A percentile compares a stretch with the other conserved stretches of the same genome.
phyloP scores from a whole-genome alignment of 306 rosid species.

The Rubus parviflorus region DNA sequence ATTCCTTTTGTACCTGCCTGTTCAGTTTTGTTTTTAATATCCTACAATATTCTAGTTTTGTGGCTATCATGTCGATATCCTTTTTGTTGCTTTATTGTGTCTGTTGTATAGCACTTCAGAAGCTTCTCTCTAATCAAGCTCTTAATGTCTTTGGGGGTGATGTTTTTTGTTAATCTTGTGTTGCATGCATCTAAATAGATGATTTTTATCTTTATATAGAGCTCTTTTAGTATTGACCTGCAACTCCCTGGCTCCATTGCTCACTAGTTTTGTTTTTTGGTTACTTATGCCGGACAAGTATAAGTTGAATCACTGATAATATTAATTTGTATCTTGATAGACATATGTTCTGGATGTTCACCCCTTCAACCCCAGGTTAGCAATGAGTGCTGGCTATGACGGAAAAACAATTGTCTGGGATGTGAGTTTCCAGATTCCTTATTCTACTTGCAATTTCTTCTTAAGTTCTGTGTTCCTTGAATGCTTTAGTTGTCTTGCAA shows the following conservation, averaged over 20 bases:
- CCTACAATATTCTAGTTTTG: background rate
- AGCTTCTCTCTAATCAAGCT: background rate
- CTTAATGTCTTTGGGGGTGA: background rate
- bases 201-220: background rate
- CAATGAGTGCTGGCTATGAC: constrained; percentile 99
- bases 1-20: background rate
- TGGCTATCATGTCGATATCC: background rate
- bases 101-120: background rate
- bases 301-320: constrained; percentile 23
- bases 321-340: constrained; percentile 44
- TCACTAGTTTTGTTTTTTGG: background rate
- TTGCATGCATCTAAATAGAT: background rate
- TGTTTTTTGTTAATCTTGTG: background rate
- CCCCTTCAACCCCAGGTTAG: constrained; percentile 97
- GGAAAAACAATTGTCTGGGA: constrained; percentile 99
- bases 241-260: background rate
- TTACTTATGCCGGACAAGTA: background rate
- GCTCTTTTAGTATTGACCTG: background rate
- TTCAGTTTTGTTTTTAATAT: background rate
- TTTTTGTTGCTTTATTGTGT: background rate
- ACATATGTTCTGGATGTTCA: constrained; percentile 99
- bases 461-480: constrained; percentile 21
- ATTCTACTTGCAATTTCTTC: constrained; percentile 20
- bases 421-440: constrained; percentile 62
- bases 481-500: constrained; percentile 26